Evolutionary conservation across 1,139 yeast genomes (phyloP).

Genomic region (Pichia kudriavzevii): DNA sequence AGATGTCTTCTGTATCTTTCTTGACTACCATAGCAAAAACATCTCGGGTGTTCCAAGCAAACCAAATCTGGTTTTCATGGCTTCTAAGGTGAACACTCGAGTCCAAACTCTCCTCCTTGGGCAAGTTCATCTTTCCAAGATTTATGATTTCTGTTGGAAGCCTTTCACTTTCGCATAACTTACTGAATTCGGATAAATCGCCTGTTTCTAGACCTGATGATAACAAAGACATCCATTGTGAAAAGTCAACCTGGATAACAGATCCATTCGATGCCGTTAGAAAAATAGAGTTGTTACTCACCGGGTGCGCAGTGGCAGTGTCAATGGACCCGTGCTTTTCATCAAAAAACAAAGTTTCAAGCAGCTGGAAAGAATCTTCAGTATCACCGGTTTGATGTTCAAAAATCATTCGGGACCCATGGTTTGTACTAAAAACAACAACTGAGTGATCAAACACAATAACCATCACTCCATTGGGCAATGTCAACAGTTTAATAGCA

Average conservation of each 20-base stretch:
- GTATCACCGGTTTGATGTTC: constrained; percentile 14
- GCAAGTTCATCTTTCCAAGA: constrained; percentile 15
- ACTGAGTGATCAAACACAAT: constrained; percentile 20
- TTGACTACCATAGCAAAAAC: constrained; percentile 15
- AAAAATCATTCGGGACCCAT: constrained; percentile 20
- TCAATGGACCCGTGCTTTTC: constrained; percentile 8
- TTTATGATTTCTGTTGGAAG: constrained; percentile 20
- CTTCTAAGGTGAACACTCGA: constrained; percentile 11
- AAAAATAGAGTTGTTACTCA: constrained; percentile 16
- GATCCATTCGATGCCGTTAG: constrained; percentile 16
- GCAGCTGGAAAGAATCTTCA: constrained; percentile 7
- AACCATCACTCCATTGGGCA: constrained; percentile 21
- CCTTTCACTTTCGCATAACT: constrained; percentile 8
- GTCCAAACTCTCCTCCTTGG: constrained; percentile 1
- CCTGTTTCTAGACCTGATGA: constrained; percentile 14
- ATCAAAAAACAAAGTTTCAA: constrained; percentile 16
- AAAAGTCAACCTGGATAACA: constrained; percentile 23
- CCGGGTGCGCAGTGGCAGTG: constrained; percentile 19
- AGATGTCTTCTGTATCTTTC: constrained; percentile 2
- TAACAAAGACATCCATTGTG: constrained; percentile 22
- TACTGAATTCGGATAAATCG: constrained; percentile 14
- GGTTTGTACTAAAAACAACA: constrained; percentile 17
- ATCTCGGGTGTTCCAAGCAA: constrained; percentile 20
- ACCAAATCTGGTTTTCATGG: constrained; percentile 18
- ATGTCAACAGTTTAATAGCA: constrained; percentile 29